Base-by-base conservation (phyloP, 345 rosid species). In the Erysimum cheiranthoides region DNA sequence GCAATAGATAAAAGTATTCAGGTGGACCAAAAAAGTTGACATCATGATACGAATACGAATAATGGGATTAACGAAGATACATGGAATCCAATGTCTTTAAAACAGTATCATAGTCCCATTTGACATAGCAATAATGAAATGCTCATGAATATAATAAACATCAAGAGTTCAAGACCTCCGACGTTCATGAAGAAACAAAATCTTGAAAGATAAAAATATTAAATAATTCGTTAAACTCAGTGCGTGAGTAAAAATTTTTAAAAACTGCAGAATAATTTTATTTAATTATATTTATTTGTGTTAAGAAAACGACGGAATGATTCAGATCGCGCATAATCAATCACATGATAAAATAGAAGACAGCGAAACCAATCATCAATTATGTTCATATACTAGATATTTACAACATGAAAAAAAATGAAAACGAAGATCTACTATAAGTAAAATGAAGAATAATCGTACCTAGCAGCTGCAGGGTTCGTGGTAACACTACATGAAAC, bases 1-100 rank as follows among this genome's bases (percentile, higher is more conserved):
- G 64, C 51, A 27, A 38, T 69, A 53, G 61, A 21, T 10, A 76
- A 63, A 69, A 35, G 66, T 27, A 45, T 62, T 10, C 36, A 45
- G 65, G 80, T 77, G 80, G 80, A 77, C 80, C 80, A 69, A 61
- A 36, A 38, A 50, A 62, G 66, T 54, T 77, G 70, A 61, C 9
- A 77, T 70, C 36, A 76, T 70, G 64, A 68, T 76, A 36, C 52
- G 66, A 38, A 68, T 14, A 28, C 8, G 25, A 43, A 61, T 62
- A 38, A 62, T 58, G 52, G 13, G 61, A 54, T 70, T 45, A 53
- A n/a, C 60, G 58, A 40, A 58, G 66, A 46, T 46, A 38, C 66
- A 64, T 46, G 43, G 80, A 56, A 77, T 77, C 80, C 80, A 70
- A 77, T 77, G 80, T 62, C n/a, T 54, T 7, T 36, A 3, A n/a